These are phyloP conservation scores for Pseudomassariella vexata DNA, from an alignment of 2,329 filamentous ascomycete species.

Conservation along the genomic window DNA sequence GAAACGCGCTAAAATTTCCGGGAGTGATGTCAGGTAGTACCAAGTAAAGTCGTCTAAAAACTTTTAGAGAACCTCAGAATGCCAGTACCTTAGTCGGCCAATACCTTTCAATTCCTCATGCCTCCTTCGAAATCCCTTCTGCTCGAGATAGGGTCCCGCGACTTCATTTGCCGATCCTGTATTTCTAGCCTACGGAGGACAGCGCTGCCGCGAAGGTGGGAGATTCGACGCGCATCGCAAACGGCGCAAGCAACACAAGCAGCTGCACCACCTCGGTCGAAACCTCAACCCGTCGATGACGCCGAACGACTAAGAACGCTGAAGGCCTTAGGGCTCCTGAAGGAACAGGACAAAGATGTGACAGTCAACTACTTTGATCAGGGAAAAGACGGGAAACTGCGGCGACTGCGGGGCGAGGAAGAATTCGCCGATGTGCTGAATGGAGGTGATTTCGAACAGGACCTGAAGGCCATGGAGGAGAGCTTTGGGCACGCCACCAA, in stretches of 20 bases:
- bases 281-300: slow-evolving; percentile 12
- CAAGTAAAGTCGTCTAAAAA: too few species aligned
- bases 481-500: slow-evolving; percentile 23
- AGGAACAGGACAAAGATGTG: slow-evolving; percentile 11
- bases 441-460: slow-evolving; percentile 28
- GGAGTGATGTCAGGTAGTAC: too few species aligned
- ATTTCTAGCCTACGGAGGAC: slow-evolving; percentile 16
- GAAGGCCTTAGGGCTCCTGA: slow-evolving; percentile 19
- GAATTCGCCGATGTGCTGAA: slow-evolving; percentile 33
- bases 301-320: slow-evolving; percentile 21
- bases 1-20: too few species aligned
- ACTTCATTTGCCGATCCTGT: slow-evolving; percentile 25
- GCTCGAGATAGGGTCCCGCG: slow-evolving; percentile 17
- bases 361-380: slow-evolving; percentile 45
- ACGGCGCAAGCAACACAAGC: slow-evolving; percentile 17
- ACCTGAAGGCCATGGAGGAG: slow-evolving; percentile 31
- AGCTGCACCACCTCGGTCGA: slow-evolving; percentile 7
- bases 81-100: too few species aligned
- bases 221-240: slow-evolving; percentile 7
- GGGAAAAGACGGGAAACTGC: slow-evolving; percentile 29
- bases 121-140: slow-evolving; percentile 16
- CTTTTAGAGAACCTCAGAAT: too few species aligned
- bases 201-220: slow-evolving; percentile 14
- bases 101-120: too few species aligned
- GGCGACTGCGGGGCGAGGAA: slow-evolving; percentile 31